Conservation (phyloP, 2,329 filamentous ascomycete species). For the Aspergillus melleus region DNA sequence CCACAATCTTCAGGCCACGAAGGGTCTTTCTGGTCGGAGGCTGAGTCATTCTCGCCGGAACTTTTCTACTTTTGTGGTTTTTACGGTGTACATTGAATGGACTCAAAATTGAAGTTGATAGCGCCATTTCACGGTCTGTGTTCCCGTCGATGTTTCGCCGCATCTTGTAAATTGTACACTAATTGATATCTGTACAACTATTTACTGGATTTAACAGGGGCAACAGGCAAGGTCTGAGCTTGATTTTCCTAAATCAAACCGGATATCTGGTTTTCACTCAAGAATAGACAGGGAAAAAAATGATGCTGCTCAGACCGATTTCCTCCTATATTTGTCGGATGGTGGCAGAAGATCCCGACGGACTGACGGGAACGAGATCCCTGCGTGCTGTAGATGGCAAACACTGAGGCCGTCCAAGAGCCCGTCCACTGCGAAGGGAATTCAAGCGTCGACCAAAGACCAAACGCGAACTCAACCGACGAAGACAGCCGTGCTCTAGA, state of each 20-base stretch:
- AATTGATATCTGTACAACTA: background rate
- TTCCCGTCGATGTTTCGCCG: background rate
- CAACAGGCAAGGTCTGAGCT: constrained; percentile 9
- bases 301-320: background rate
- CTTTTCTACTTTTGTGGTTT: no score
- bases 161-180: background rate
- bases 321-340: background rate
- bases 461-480: constrained; percentile 41
- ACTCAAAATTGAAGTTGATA: background rate
- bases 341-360: background rate
- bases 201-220: background rate
- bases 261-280: background rate
- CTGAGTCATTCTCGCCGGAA: background rate
- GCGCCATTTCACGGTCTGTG: background rate
- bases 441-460: constrained; percentile 35
- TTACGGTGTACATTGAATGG: no score
- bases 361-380: background rate
- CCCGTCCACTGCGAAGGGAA: constrained; percentile 26
- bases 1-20: background rate
- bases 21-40: background rate
- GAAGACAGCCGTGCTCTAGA: constrained; percentile 8
- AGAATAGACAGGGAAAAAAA: background rate
- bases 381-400: background rate
- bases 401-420: constrained; percentile 9
- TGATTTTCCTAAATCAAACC: constrained; percentile 5